These are phyloP conservation scores for Fusarium protoensiforme DNA, from an alignment of 2,329 filamentous ascomycete species.

Conservation along the genomic window DNA sequence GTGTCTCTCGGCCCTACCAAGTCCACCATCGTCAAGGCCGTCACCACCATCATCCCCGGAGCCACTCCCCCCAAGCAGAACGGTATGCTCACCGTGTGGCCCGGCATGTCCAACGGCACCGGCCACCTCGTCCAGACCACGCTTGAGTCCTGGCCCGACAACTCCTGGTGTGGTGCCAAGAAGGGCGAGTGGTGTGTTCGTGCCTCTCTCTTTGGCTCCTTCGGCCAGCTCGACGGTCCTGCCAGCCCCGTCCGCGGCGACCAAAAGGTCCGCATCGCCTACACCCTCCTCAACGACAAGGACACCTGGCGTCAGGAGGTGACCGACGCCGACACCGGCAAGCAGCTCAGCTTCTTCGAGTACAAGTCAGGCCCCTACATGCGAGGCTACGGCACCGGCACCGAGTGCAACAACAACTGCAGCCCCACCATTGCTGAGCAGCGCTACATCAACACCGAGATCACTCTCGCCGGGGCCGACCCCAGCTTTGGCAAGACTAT, in stretches of 20 bases:
- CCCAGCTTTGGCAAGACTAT: slow-evolving; percentile 33
- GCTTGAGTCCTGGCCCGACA: slow-evolving; percentile 33
- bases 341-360: slow-evolving; percentile 20
- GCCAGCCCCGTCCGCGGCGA: slow-evolving; percentile 18
- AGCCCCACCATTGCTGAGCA: slow-evolving; percentile 26
- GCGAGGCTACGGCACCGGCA: slow-evolving; percentile 33
- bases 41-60: slow-evolving; percentile 33
- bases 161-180: slow-evolving; percentile 34
- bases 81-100: slow-evolving; percentile 30
- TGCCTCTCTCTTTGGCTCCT: slow-evolving; percentile 32
- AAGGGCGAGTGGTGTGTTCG: slow-evolving; percentile 33
- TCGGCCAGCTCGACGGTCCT: slow-evolving; percentile 30
- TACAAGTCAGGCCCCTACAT: slow-evolving; percentile 35
- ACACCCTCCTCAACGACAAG: slow-evolving; percentile 31
- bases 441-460: slow-evolving; percentile 31
- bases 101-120: slow-evolving; percentile 37
- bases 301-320: slow-evolving; percentile 34
- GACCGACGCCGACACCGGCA: slow-evolving; percentile 31
- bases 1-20: slow-evolving; percentile 34
- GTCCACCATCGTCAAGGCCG: slow-evolving; percentile 36
- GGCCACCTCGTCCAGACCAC: slow-evolving; percentile 35
- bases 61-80: slow-evolving; percentile 22
- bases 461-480: slow-evolving; percentile 27
- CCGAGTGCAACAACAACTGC: slow-evolving; percentile 33
- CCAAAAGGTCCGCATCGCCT: slow-evolving; percentile 37